phyloP scores from a whole-genome alignment of 345 rosid genomes.

The Toxicodendron radicans region DNA sequence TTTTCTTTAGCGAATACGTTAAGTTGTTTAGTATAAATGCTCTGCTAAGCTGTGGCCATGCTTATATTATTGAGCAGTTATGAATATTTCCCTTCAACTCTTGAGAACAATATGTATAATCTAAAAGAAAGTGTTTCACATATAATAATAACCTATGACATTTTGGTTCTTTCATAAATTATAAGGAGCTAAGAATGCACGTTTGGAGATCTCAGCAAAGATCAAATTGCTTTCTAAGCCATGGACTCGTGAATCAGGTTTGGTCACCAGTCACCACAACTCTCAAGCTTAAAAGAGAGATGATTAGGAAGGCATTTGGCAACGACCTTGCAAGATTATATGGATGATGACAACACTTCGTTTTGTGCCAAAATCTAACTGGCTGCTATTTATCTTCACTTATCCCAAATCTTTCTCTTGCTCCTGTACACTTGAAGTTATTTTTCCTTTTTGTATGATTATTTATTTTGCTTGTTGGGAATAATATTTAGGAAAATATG shows the following conservation, averaged over 20 bases:
- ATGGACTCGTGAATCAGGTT: constrained; percentile 96
- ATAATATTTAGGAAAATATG: not conserved
- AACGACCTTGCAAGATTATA: constrained; percentile 75
- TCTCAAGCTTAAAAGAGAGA: constrained; percentile 88
- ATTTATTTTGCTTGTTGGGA: not conserved
- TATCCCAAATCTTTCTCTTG: not conserved
- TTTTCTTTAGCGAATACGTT: no score
- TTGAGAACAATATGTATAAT: not conserved
- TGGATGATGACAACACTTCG: constrained; percentile 25
- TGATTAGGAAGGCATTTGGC: constrained; percentile 65
- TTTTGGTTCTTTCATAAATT: constrained; percentile 1
- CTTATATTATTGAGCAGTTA: not conserved
- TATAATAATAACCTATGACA: not conserved
- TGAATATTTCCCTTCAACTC: not conserved
- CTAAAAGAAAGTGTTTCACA: not conserved
- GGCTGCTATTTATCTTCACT: not conserved
- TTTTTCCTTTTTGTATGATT: not conserved
- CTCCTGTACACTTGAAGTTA: not conserved
- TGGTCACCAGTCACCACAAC: constrained; percentile 95
- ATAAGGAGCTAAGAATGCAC: constrained; percentile 72
- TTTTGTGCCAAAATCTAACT: not conserved
- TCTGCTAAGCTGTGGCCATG: no score
- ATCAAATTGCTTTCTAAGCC: constrained; percentile 71
- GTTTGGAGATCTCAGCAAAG: constrained; percentile 83
- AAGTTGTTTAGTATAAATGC: no score